Evolutionary conservation across 2,329 filamentous ascomycete genomes (phyloP), one percentile per base, ranked within the genome.

Genomic region (Ophiostoma australiae): DNA sequence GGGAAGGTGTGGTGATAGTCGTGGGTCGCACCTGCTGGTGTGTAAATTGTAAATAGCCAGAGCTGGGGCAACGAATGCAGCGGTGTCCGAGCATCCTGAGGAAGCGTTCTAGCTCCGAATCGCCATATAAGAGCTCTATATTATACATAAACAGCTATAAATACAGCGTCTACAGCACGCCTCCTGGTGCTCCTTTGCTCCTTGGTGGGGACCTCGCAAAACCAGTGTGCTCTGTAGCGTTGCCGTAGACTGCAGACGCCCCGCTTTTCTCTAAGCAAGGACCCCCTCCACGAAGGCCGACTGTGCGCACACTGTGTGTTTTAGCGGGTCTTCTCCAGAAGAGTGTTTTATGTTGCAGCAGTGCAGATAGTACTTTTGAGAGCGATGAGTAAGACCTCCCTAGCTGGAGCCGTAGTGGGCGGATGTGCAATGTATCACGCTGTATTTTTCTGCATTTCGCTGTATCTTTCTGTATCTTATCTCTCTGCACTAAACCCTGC

Each of bases 271-370:
- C 35, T 66, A 3, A 13, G 35, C 63, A 66, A 66, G 33, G 63
- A 23, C 58, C 17, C 35, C 44, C 44, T 44, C 69, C 44, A 70
- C 66, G 41, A 44, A 41, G 70, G 52, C 70, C 67, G 41, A 37
- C 39, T 52, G 17, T 23, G 11, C 31, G 27, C 70, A 71, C 61
- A 75, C 74, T 73, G 74, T 73, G 73, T 58, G 74, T n/a, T 58
- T 37, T 23, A 39, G 35, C 37, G 63, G 63, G 63, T 23, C 33
- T 23, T 66, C 1, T n/a, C 17, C 35, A 39, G 73, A 71, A 71
- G 71, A 72, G 20, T 66, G 63, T 37, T 66, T 66, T n/a, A 23
- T 37, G 63, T 66, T 39, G 63, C 63, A 66, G 63, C 63, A 66
- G 61, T 65, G 61, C 33, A 17, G 11, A 41, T 66, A 66, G 63